Evolutionary conservation across 257 asterid genomes (phyloP), one percentile per base, ranked within the genome.

Genomic region (Echites panduratus): DNA sequence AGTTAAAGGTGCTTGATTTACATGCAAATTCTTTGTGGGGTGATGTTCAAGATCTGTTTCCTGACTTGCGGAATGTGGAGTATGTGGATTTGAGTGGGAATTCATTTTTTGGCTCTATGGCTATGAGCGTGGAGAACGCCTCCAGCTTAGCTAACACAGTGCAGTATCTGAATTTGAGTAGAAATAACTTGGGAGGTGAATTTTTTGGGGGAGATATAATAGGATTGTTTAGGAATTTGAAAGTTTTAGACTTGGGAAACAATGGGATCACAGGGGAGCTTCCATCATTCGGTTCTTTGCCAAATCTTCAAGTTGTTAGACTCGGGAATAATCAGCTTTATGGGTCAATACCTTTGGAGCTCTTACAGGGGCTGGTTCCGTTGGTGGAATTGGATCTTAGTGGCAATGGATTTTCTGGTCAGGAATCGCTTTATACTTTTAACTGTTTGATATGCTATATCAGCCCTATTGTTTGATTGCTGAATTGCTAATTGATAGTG

Each of bases 301-400:
- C 91, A 0, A 84, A 78, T 80, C 89, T 92, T 35, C 85, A 78
- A 72, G 87, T 85, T 75, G 53, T 92, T 38, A 85, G 85, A 79
- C 81, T 92, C 29, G 90, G 92, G 53, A 80, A 72, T 75, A 92
- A 92, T 82, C 85, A 81, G 86, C 79, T 92, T 26, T 80, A 38
- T 40, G 97, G 97, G 58, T 67, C 86, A 48, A 68, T 92, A 26
- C 95, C 97, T 0, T 79, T 11, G 63, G 93, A 85, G 74, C 82
- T 92, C 59, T 78, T 92, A 82, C 88, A 87, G 76, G 93, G 91
- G n/a, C 83, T 52, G 40, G 78, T 81, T 38, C 91, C 88, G 8
- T 86, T 92, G 85, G 78, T 56, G 71, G 95, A 89, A 78, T 80
- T 92, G 82, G 97, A 92, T 87, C 96, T 92, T 83, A 85, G 89